phyloP scores from a whole-genome alignment of 495 filamentous ascomycete genomes.

The Xylona heveae region DNA sequence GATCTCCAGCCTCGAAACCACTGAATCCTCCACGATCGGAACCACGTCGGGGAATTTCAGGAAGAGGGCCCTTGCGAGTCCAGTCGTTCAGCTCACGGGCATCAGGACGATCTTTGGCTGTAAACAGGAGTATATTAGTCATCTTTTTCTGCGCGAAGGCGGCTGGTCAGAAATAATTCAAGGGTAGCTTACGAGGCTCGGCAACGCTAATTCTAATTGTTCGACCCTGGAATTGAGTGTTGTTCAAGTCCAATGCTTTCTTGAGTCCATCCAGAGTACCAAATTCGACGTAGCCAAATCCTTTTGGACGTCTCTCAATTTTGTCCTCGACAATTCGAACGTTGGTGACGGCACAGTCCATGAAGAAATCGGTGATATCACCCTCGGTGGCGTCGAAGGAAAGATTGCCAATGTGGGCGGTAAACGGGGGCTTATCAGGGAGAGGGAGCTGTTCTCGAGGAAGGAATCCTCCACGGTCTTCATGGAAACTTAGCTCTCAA shows the following conservation, averaged over 20 bases:
- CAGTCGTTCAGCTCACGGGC: slow-evolving; percentile 53
- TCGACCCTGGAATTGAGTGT: slow-evolving; percentile 60
- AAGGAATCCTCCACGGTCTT: slow-evolving; percentile 35
- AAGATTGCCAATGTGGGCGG: slow-evolving; percentile 88
- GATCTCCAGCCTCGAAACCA: slow-evolving; percentile 16
- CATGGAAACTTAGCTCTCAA: background rate
- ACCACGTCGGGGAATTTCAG: slow-evolving; percentile 39
- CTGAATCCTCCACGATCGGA: slow-evolving; percentile 19
- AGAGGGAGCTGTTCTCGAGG: slow-evolving; percentile 66
- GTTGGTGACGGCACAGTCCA: slow-evolving; percentile 60
- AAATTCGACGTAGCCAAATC: slow-evolving; percentile 96
- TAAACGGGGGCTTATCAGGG: slow-evolving; percentile 79
- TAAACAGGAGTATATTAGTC: slow-evolving; percentile 13
- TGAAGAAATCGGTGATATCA: slow-evolving; percentile 69
- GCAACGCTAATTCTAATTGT: slow-evolving; percentile 75
- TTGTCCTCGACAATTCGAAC: slow-evolving; percentile 94
- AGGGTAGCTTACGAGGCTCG: slow-evolving; percentile 47
- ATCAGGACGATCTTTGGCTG: slow-evolving; percentile 33
- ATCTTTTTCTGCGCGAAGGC: background rate
- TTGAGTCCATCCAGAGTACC: slow-evolving; percentile 72
- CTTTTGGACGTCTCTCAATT: slow-evolving; percentile 76
- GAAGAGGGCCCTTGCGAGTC: slow-evolving; percentile 78
- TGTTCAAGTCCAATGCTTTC: slow-evolving; percentile 67
- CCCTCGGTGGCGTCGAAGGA: slow-evolving; percentile 74
- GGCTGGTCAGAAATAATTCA: background rate